Evolutionary conservation across 257 asterid genomes (phyloP).

Genomic region (Cynanchum wilfordii): DNA sequence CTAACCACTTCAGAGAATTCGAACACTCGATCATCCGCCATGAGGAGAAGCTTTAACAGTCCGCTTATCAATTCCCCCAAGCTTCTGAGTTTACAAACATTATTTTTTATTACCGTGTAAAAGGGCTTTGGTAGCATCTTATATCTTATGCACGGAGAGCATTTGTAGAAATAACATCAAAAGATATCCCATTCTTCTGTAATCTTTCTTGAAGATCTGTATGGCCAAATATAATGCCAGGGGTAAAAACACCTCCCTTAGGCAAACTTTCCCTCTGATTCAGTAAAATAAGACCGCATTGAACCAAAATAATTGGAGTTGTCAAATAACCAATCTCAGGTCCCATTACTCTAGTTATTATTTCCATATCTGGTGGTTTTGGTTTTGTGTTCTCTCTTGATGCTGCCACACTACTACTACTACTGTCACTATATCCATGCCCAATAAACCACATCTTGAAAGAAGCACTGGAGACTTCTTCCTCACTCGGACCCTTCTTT

Average conservation of each 20-base stretch:
- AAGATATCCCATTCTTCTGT: constrained; percentile 70
- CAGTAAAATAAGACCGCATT: constrained; percentile 64
- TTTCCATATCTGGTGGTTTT: constrained; percentile 67
- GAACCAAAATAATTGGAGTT: constrained; percentile 71
- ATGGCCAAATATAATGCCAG: constrained; percentile 85
- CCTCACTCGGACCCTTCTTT: constrained; percentile 82
- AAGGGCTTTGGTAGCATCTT: background rate
- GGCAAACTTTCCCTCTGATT: constrained; percentile 55
- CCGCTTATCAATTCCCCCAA: too few relatives aligned
- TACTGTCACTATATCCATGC: constrained; percentile 55
- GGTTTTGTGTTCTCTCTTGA: constrained; percentile 32
- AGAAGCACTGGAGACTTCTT: constrained; percentile 67
- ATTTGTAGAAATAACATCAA: constrained; percentile 64
- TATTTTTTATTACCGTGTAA: background rate
- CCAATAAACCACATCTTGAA: constrained; percentile 94
- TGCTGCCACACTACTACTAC: constrained; percentile 44
- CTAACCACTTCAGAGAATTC: too few relatives aligned
- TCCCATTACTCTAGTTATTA: constrained; percentile 77
- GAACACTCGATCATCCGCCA: too few relatives aligned
- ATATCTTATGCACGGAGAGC: constrained; percentile 20
- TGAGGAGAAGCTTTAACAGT: too few relatives aligned
- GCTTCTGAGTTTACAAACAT: background rate
- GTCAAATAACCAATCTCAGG: constrained; percentile 91
- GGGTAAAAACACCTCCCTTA: constrained; percentile 77
- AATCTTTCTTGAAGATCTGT: constrained; percentile 66